Conservation (phyloP, 371 early-diverging fungal species). For the Umbelopsis sp. region DNA sequence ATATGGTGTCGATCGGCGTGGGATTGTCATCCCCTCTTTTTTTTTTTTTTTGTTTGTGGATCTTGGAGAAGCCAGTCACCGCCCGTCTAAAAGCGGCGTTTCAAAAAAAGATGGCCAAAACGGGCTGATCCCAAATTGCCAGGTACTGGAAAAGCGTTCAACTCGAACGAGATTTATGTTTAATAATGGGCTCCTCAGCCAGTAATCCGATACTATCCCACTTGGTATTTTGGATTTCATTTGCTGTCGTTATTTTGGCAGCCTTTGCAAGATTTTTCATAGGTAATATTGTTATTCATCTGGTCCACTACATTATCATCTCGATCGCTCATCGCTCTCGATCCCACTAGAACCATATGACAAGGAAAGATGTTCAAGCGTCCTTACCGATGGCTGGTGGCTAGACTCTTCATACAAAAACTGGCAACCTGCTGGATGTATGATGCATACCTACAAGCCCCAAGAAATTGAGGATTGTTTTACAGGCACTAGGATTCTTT, state of each 20-base stretch:
- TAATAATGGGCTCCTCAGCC: slow-evolving; percentile 6
- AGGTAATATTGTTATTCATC: not conserved
- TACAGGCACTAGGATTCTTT: slow-evolving; percentile 45
- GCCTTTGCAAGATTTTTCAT: slow-evolving; percentile 1
- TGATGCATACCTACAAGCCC: slow-evolving; percentile 53
- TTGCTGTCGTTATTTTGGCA: slow-evolving; percentile 5
- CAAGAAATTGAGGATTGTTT: slow-evolving; percentile 52
- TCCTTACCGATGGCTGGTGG: slow-evolving; percentile 58
- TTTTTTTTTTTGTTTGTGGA: too few relatives aligned
- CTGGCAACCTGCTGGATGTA: slow-evolving; percentile 70
- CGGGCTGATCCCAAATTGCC: not conserved
- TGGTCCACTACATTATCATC: not conserved
- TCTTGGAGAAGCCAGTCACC: not conserved
- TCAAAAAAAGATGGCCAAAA: slow-evolving; percentile 4
- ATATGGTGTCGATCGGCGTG: not conserved
- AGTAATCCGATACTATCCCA: slow-evolving; percentile 13
- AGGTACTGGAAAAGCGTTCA: not conserved
- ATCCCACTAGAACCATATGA: slow-evolving; percentile 40
- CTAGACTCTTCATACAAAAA: slow-evolving; percentile 30
- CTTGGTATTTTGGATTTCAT: slow-evolving; percentile 16
- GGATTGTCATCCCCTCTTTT: not conserved
- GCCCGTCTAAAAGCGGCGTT: not conserved
- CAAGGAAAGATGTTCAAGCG: slow-evolving; percentile 44
- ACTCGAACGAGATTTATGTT: not conserved
- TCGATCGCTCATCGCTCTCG: not conserved